A percentile compares a stretch with the other conserved stretches of the same genome.
Conservation (phyloP, 2,329 filamentous ascomycete genomes). For the Helotiales sp. region DNA sequence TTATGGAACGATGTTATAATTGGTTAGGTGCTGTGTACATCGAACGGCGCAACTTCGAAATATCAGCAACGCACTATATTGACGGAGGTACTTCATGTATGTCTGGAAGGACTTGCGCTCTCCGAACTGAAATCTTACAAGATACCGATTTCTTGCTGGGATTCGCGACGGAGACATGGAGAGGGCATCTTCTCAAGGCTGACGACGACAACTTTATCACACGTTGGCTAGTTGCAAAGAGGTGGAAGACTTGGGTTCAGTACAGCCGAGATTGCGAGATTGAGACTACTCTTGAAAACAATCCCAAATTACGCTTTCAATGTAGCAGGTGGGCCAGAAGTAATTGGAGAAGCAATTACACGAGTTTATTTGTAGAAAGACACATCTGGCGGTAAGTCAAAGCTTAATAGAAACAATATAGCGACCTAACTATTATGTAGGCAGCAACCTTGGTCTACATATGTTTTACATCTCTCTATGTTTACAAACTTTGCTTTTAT, state of each 20-base stretch:
- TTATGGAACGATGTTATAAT: too few species aligned
- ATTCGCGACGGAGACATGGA: conserved; percentile 87
- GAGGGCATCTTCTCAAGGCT: conserved; percentile 81
- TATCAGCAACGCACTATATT: conserved; percentile 75
- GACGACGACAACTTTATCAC: conserved; percentile 98
- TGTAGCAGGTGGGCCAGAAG: not conserved
- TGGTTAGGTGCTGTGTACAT: too few species aligned
- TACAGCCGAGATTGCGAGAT: conserved; percentile 87
- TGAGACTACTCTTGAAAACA: conserved; percentile 84
- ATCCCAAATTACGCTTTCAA: conserved; percentile 63
- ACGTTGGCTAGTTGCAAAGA: conserved; percentile 84
- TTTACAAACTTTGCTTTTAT: not conserved
- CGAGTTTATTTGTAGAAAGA: not conserved
- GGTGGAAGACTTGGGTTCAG: conserved; percentile 90
- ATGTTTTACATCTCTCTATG: not conserved
- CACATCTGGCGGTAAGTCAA: not conserved
- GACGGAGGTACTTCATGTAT: conserved; percentile 91
- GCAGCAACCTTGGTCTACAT: not conserved
- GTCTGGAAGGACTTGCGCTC: conserved; percentile 86
- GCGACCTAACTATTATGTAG: not conserved
- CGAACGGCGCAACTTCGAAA: too few species aligned
- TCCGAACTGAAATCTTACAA: conserved; percentile 70
- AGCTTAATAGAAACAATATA: not conserved
- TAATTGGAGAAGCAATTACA: not conserved
- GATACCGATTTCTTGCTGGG: conserved; percentile 46